Base-by-base conservation (phyloP, 306 rosid genomes). In the Vigna radiata region DNA sequence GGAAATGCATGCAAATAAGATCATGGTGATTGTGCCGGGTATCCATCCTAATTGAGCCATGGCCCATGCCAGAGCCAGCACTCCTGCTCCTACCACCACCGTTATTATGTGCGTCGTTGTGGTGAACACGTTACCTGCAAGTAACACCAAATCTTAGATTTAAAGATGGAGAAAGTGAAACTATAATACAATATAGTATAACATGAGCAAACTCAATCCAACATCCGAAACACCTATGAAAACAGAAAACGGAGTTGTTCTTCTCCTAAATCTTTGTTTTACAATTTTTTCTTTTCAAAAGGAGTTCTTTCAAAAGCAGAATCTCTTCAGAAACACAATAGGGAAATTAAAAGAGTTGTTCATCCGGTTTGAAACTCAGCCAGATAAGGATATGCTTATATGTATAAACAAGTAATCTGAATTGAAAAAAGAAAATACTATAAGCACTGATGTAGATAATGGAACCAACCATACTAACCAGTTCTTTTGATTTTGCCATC, bases 41-140 rank as follows among this genome's bases (percentile, higher is more conserved):
- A 86, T 39, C 86, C 88, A 84, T 68, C 86, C 86, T 0, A 87
- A 73, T 4, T 84, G 86, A 36, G 88, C 81, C 52, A 73, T 56
- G 5, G 81, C 86, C 89, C 86, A 81, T 1, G 83, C 79, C 0
- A 83, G 77, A 43, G 91, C 82, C 46, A 78, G 19, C 4, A 86
- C 84, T 43, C 87, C 86, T 7, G 89, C 87, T 1, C 87, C 87
- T 1, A 86, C 72, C 52, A 84, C 84, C 44, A 79, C 76, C 0
- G 88, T 84, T 64, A 87, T 13, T 79, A 84, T 79, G 64, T 83
- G 86, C 0, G 82, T 80, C 0, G 79, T 77, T 0, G 85, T 85
- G 0, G 88, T 81, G 64, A 83, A 46, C 37, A 67, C 70, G 9
- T 75, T 75, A 41, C 87, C 86, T 86, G 84, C 76, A 81, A 60